These are phyloP conservation scores for Magnaporthiopsis poae DNA, from an alignment of 2,329 filamentous ascomycete genomes.

Conservation along the genomic window DNA sequence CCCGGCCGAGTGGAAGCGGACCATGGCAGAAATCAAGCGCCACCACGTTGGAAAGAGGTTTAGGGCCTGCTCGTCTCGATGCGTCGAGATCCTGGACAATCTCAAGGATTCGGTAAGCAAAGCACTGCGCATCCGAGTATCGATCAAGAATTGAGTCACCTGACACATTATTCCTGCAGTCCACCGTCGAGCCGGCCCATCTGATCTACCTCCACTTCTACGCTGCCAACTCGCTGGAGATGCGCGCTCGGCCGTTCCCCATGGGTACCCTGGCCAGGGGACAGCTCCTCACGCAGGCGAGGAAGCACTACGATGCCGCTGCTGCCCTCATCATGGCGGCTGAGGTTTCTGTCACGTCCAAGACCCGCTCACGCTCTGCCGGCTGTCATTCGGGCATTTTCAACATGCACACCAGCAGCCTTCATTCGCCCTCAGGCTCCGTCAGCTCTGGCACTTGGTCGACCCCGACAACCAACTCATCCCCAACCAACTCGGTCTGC, in stretches of 20 bases:
- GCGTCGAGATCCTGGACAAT: constrained; percentile 42
- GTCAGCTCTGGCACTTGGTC: constrained; percentile 33
- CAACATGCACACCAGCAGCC: constrained; percentile 27
- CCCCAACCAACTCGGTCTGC: constrained; percentile 35
- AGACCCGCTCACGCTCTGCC: constrained; percentile 27
- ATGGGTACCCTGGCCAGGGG: constrained; percentile 35
- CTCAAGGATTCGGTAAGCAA: constrained; percentile 34
- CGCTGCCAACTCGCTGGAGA: constrained; percentile 49
- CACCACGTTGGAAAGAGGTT: constrained; percentile 42
- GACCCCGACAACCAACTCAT: constrained; percentile 34
- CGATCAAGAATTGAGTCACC: not conserved
- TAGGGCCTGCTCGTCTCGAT: constrained; percentile 42
- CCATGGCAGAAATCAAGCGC: constrained; percentile 43
- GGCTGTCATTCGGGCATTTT: constrained; percentile 8
- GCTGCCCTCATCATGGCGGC: constrained; percentile 37
- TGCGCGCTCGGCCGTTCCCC: constrained; percentile 41
- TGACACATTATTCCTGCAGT: constrained; percentile 7
- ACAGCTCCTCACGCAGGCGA: constrained; percentile 41
- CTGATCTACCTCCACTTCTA: constrained; percentile 53
- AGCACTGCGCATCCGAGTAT: too few relatives aligned
- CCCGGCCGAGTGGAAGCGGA: constrained; percentile 39
- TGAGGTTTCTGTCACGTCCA: constrained; percentile 29
- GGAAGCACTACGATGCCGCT: constrained; percentile 40
- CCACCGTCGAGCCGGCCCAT: constrained; percentile 40
- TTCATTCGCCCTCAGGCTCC: constrained; percentile 38